These are phyloP conservation scores for Pseudocercospora fuligena DNA, from an alignment of 2,329 filamentous ascomycete genomes.

Conservation along the genomic window DNA sequence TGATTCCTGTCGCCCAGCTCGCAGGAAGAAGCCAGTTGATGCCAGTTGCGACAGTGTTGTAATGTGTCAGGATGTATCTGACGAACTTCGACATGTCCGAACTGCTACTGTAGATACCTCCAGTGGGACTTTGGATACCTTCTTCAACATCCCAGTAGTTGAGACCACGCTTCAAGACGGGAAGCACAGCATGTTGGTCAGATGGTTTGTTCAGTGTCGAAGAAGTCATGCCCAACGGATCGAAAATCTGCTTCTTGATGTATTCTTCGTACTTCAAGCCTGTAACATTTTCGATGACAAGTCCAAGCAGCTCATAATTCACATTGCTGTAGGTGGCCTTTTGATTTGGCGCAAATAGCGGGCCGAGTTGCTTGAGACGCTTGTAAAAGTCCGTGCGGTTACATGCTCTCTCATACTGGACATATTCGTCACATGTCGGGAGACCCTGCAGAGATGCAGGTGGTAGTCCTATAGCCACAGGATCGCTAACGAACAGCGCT, in stretches of 20 bases:
- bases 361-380: constrained; percentile 38
- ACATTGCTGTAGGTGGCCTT: constrained; percentile 50
- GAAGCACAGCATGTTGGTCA: constrained; percentile 47
- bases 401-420: constrained; percentile 40
- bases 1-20: constrained; percentile 43
- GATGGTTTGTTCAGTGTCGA: constrained; percentile 40
- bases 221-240: constrained; percentile 45
- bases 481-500: constrained; percentile 18
- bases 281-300: constrained; percentile 47
- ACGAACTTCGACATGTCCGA: constrained; percentile 51
- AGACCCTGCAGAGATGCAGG: constrained; percentile 41
- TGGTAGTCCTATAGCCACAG: constrained; percentile 41
- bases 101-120: constrained; percentile 50
- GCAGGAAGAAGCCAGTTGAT: constrained; percentile 52
- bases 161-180: constrained; percentile 24
- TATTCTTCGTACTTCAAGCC: constrained; percentile 44
- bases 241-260: constrained; percentile 47
- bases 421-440: constrained; percentile 43
- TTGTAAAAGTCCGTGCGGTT: constrained; percentile 41
- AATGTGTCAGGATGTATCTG: constrained; percentile 48
- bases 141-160: constrained; percentile 45
- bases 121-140: constrained; percentile 50
- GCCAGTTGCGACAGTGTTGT: constrained; percentile 48
- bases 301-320: constrained; percentile 48
- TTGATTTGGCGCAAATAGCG: constrained; percentile 50